Evolutionary conservation across 306 rosid genomes (phyloP).

Genomic region (Cicer judaicum): DNA sequence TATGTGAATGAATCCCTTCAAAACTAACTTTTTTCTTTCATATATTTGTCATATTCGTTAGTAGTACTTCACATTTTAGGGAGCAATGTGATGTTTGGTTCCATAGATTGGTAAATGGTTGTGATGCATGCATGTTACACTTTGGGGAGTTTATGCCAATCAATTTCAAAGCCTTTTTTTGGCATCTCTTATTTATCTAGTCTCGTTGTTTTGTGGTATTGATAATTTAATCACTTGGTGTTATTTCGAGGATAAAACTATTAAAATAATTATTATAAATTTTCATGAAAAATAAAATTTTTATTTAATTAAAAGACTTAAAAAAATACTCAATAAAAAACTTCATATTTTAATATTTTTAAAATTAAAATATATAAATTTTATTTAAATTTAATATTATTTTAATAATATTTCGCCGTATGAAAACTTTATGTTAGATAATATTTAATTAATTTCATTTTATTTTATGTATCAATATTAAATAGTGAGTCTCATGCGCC

Average conservation of each 20-base stretch:
- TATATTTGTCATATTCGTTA: background rate
- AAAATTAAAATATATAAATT: too few species aligned
- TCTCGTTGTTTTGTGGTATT: conserved; percentile 44
- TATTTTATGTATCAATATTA: background rate
- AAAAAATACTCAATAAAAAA: too few species aligned
- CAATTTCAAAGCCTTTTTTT: conserved; percentile 40
- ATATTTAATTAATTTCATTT: too few species aligned
- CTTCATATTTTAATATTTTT: too few species aligned
- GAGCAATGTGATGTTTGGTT: conserved; percentile 47
- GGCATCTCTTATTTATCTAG: conserved; percentile 43
- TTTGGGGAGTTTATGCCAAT: conserved; percentile 32
- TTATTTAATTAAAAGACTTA: too few species aligned
- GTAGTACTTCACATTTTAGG: background rate
- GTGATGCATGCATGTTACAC: conserved; percentile 37
- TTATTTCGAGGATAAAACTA: too few species aligned
- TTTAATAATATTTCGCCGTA: too few species aligned
- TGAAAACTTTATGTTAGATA: too few species aligned
- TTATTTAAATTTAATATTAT: too few species aligned
- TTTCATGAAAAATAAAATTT: too few species aligned
- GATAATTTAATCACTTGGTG: too few species aligned
- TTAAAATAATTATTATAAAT: too few species aligned
- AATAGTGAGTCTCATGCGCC: conserved; percentile 27
- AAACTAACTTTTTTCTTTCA: conserved; percentile 40
- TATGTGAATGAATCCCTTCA: conserved; percentile 32
- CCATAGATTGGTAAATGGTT: conserved; percentile 1